Base-by-base conservation (phyloP, 164 flowering plant genomes). In the Piper longum region DNA sequence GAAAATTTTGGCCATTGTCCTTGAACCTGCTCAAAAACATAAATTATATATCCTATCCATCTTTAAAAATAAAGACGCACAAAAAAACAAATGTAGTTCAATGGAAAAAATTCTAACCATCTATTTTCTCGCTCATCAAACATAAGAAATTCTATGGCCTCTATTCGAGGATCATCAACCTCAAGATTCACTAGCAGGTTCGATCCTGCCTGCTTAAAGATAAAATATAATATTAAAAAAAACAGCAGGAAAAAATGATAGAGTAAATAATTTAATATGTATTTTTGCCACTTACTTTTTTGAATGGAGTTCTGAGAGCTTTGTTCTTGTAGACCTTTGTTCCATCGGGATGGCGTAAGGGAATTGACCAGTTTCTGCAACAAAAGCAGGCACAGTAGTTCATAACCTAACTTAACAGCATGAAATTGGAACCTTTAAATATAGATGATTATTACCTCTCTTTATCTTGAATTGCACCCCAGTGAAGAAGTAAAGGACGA, bases 141-240 rank as follows among this genome's bases (percentile, higher is more conserved):
- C 60, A 93, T 74, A 66, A 93, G 95, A 78, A 93, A 93, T 74
- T 93, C 97, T 56, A 93, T 71, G 54, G 90, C 96, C 83, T 82
- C 74, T 72, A 85, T 78, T 51, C 76, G 67, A 61, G 88, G 89
- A 72, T 90, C 97, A 62, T 83, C 84, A 66, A 93, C 77, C 80
- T 90, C 97, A 69, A 93, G 65, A 57, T 71, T 85, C 72, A 90
- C 69, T 69, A 64, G 67, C 57, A 85, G 78, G 68, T 73, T 70
- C 59, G 85, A 67, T 56, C 88, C 96, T 71, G 95, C 82, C 99
- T 93, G 72, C 18, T 71, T 17, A 62, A 65, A 69, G 56, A 51
- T 41, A 39, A 63, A 56, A 59, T 59, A 19, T 44, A 2, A 59
- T 62, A 8, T 18, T 5, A 43, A 56, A 2, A 43, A 41, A 41